Percentiles rank a stretch among this genome's conserved stretches.
Conservation (phyloP, 495 filamentous ascomycete species). For the Pseudomonodictys pantanalensis region DNA sequence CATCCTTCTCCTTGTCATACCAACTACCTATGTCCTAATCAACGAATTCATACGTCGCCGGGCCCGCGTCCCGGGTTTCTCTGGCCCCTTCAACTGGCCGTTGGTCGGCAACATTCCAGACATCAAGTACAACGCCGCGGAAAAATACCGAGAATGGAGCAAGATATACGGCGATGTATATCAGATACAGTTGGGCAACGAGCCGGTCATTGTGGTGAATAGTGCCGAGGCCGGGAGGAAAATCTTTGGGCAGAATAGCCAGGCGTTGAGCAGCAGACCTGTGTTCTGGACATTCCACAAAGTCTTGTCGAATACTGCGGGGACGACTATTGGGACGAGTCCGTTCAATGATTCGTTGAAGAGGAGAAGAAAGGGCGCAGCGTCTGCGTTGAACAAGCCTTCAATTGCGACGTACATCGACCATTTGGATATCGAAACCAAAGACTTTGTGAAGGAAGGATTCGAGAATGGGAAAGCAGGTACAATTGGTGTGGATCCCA, state of each 20-base stretch:
- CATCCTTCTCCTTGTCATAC: constrained; percentile 12
- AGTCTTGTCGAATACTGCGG: constrained; percentile 60
- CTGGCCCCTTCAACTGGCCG: constrained; percentile 56
- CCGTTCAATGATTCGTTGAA: constrained; percentile 64
- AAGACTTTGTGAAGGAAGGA: constrained; percentile 58
- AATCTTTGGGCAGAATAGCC: constrained; percentile 56
- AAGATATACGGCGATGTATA: constrained; percentile 59
- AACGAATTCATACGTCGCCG: constrained; percentile 22
- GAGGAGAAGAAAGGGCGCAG: constrained; percentile 60
- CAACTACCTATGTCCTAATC: constrained; percentile 15
- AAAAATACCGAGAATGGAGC: constrained; percentile 60
- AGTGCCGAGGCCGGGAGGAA: constrained; percentile 55
- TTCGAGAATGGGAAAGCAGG: constrained; percentile 55
- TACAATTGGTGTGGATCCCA: constrained; percentile 54
- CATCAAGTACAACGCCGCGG: constrained; percentile 57
- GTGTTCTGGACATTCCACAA: constrained; percentile 67
- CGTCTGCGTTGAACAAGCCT: constrained; percentile 60
- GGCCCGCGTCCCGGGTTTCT: constrained; percentile 37
- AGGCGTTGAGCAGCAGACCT: constrained; percentile 57
- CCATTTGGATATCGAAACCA: constrained; percentile 60
- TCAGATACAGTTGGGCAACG: constrained; percentile 64
- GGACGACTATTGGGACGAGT: constrained; percentile 64
- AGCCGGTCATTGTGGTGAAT: constrained; percentile 60
- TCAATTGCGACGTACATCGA: constrained; percentile 59
- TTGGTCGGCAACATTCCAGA: constrained; percentile 63